These are phyloP conservation scores for Euryodendron excelsum DNA, from an alignment of 148 eudicot species.

Conservation along the genomic window DNA sequence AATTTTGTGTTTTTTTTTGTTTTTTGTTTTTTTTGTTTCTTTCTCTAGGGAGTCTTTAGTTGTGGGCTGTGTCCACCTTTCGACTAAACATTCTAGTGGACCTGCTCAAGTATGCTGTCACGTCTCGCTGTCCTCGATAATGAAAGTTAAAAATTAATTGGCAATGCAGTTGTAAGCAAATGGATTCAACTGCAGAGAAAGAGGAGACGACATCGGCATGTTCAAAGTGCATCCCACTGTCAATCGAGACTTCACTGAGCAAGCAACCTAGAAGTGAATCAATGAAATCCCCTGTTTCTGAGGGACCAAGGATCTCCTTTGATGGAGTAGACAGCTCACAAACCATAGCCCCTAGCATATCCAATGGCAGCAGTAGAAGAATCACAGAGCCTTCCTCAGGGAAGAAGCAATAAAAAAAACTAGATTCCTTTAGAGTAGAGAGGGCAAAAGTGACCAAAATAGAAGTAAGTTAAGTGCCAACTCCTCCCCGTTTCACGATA, in stretches of 20 bases:
- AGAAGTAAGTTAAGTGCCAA: slow-evolving; percentile 86
- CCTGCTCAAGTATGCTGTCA: neutral
- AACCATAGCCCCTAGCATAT: slow-evolving; percentile 33
- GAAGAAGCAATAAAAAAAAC: slow-evolving; percentile 33
- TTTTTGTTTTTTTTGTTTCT: too few species aligned
- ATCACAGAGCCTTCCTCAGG: slow-evolving; percentile 45
- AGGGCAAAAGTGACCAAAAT: slow-evolving; percentile 62
- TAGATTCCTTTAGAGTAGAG: slow-evolving; percentile 43
- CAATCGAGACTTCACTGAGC: slow-evolving; percentile 58
- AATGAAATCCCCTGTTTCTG: slow-evolving; percentile 80
- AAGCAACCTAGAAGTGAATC: slow-evolving; percentile 73
- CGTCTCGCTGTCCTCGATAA: neutral
- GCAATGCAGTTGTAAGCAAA: slow-evolving; percentile 33
- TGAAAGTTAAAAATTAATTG: neutral
- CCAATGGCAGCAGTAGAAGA: slow-evolving; percentile 64
- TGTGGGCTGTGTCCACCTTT: too few species aligned
- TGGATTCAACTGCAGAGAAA: slow-evolving; percentile 37
- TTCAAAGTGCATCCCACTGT: slow-evolving; percentile 68
- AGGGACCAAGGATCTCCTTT: slow-evolving; percentile 69
- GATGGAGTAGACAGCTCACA: slow-evolving; percentile 46
- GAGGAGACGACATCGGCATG: slow-evolving; percentile 43
- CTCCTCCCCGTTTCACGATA: slow-evolving; percentile 10
- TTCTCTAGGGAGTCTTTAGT: too few species aligned
- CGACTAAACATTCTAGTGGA: neutral
- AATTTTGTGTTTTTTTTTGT: too few species aligned